A percentile compares a stretch with the other conserved stretches of the same genome.
phyloP scores from a whole-genome alignment of 148 eudicot genomes.

The Vaccinium darrowii region DNA sequence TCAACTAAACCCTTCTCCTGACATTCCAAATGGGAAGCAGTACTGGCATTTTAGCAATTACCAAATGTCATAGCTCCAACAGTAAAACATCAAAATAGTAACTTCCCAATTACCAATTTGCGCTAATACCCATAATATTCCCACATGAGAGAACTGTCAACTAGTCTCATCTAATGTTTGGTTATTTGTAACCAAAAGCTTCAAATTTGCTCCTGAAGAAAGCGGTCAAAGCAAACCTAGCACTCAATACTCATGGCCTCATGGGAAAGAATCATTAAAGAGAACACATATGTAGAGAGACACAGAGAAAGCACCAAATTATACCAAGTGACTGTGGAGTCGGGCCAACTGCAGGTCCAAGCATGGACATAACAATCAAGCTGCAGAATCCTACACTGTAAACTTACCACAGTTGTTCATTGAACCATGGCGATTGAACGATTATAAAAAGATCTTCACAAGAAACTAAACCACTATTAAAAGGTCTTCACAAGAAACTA shows the following conservation, averaged over 20 bases:
- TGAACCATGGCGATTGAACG: not conserved
- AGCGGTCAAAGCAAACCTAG: not conserved
- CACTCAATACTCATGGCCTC: not conserved
- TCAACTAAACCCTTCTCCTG: not conserved
- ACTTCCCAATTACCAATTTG: not conserved
- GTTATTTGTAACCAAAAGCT: not conserved
- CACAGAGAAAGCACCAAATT: not conserved
- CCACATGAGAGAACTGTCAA: slow-evolving; percentile 1
- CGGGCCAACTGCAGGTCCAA: not conserved
- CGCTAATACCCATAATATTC: not conserved
- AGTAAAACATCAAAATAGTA: not conserved
- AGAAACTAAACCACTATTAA: not conserved
- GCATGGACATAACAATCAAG: not conserved
- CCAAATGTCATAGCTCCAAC: not conserved
- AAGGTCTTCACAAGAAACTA: not conserved
- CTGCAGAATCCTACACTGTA: not conserved
- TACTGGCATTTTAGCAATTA: not conserved
- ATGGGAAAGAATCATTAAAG: not conserved
- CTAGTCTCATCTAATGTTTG: not conserved
- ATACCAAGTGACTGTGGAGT: not conserved
- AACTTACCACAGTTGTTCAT: not conserved
- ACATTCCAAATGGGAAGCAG: not conserved
- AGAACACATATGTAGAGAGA: not conserved
- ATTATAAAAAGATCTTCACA: not conserved
- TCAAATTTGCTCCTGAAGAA: not conserved